Evolutionary conservation across 2,329 filamentous ascomycete genomes (phyloP).

Genomic region (Graphilbum ipis-grandicollis): DNA sequence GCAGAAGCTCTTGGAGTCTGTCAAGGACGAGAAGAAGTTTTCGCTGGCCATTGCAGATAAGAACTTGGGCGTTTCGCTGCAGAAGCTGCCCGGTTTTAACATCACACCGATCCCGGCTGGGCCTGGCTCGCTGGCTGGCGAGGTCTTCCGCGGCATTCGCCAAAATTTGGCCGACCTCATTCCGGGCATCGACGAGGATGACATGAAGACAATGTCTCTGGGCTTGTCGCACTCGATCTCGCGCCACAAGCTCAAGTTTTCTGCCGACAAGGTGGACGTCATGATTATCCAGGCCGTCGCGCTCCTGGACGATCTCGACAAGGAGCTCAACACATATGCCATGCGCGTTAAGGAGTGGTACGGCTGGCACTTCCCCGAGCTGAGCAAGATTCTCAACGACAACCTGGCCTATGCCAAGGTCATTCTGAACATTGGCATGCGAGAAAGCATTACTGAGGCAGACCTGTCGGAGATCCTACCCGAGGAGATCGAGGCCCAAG

Average conservation of each 20-base stretch:
- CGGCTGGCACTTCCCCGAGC: slow-evolving; percentile 97
- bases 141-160: slow-evolving; percentile 88
- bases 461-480: slow-evolving; percentile 84
- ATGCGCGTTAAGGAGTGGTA: slow-evolving; percentile 99
- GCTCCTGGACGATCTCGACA: slow-evolving; percentile 88
- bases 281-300: slow-evolving; percentile 98
- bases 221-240: slow-evolving; percentile 95
- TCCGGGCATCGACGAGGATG: slow-evolving; percentile 67
- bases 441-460: slow-evolving; percentile 55
- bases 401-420: slow-evolving; percentile 87
- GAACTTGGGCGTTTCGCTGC: slow-evolving; percentile 81
- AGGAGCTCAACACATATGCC: slow-evolving; percentile 95
- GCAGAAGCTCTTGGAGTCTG: slow-evolving; percentile 61
- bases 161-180: slow-evolving; percentile 81
- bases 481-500: slow-evolving; percentile 79
- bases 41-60: slow-evolving; percentile 87
- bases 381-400: slow-evolving; percentile 93
- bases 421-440: slow-evolving; percentile 77
- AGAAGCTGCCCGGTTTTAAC: slow-evolving; percentile 75
- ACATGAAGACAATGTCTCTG: slow-evolving; percentile 84
- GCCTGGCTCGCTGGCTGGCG: slow-evolving; percentile 64
- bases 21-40: slow-evolving; percentile 96
- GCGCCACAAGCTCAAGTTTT: slow-evolving; percentile 96
- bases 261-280: slow-evolving; percentile 93
- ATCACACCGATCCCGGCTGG: slow-evolving; percentile 67